Evolutionary conservation across 371 early-diverging fungal species (phyloP).

Genomic region (Mortierella sp.): DNA sequence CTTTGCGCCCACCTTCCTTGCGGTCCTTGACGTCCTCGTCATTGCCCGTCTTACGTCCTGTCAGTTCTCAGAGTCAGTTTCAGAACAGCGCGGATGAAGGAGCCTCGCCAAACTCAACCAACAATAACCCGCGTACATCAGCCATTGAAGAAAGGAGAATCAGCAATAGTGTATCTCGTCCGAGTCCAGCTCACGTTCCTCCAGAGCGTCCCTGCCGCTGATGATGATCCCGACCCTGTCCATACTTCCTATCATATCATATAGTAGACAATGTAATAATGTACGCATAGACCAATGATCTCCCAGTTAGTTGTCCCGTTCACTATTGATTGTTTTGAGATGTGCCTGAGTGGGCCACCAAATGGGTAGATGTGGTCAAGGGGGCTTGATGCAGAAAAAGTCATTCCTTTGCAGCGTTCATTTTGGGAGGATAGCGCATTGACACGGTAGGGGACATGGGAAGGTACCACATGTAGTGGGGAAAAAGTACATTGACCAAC

Average conservation of each 20-base stretch:
- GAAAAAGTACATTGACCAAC: no score
- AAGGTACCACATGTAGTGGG: no score
- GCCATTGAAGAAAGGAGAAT: background rate
- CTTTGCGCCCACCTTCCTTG: background rate
- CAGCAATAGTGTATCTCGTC: background rate
- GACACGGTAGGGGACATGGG: no score
- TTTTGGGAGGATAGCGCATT: no score
- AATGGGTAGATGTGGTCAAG: no score
- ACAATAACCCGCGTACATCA: background rate
- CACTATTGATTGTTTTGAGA: no score
- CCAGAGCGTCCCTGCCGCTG: background rate
- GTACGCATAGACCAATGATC: no score
- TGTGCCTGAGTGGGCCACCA: no score
- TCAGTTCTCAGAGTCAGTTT: constrained; percentile 13
- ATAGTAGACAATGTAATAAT: background rate
- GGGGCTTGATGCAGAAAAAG: no score
- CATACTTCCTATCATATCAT: background rate
- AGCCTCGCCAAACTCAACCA: background rate
- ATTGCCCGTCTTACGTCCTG: constrained; percentile 13
- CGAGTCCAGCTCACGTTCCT: constrained; percentile 6
- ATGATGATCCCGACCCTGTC: background rate
- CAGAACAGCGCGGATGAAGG: constrained; percentile 16
- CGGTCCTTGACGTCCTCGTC: constrained; percentile 8
- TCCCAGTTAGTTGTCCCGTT: no score
- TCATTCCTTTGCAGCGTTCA: no score